A percentile compares a stretch with the other conserved stretches of the same genome.
phyloP scores from a whole-genome alignment of 768 basidiomycete genomes.

The Lactarius trivialis region DNA sequence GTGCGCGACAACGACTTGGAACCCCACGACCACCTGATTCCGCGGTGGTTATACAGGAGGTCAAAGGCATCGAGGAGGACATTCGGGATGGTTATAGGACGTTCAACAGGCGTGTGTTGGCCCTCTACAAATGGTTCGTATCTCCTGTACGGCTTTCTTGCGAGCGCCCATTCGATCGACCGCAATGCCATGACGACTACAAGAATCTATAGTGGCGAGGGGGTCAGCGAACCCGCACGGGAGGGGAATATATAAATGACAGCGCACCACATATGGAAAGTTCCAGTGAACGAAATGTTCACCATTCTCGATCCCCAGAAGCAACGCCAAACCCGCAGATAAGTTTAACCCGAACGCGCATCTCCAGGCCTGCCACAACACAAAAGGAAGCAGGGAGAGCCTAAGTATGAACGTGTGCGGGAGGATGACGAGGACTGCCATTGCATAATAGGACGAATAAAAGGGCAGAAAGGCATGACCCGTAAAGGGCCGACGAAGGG shows the following conservation, averaged over 20 bases:
- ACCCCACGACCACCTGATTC: too few species aligned
- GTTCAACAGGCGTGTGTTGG: too few species aligned
- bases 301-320: not conserved
- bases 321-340: too few species aligned
- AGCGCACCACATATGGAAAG: conserved; percentile 12
- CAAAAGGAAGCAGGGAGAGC: too few species aligned
- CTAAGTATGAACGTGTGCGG: too few species aligned
- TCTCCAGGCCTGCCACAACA: conserved; percentile 3
- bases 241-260: not conserved
- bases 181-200: not conserved
- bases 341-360: not conserved
- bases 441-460: not conserved
- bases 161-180: too few species aligned
- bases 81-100: too few species aligned
- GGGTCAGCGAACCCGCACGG: not conserved
- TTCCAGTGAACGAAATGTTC: conserved; percentile 7
- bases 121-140: too few species aligned
- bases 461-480: conserved; percentile 3
- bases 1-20: not conserved
- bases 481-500: conserved; percentile 7
- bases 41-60: conserved; percentile 15
- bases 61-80: conserved; percentile 15
- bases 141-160: too few species aligned
- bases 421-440: too few species aligned
- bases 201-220: not conserved